Evolutionary conservation across 306 rosid species (phyloP).

Genomic region (Malus sieversii): DNA sequence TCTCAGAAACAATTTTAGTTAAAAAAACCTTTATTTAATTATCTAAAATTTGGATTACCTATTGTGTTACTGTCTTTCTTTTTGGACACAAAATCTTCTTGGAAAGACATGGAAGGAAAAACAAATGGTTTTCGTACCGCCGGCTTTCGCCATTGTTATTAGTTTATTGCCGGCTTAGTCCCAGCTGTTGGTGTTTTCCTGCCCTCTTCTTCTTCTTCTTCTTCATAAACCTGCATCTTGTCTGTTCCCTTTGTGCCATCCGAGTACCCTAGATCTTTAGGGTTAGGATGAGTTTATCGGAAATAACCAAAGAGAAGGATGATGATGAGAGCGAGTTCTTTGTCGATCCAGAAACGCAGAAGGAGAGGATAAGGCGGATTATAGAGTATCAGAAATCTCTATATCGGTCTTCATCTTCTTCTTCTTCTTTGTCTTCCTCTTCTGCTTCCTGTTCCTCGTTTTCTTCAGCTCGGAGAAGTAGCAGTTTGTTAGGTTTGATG

Average conservation of each 20-base stretch:
- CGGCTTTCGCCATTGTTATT: conserved; percentile 34
- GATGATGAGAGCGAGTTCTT: conserved; percentile 42
- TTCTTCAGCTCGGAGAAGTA: conserved; percentile 34
- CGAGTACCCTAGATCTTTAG: not conserved
- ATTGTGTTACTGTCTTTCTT: conserved; percentile 14
- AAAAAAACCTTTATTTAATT: not conserved
- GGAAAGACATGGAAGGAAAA: conserved; percentile 10
- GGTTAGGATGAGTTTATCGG: conserved; percentile 23
- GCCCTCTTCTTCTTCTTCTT: conserved; percentile 11
- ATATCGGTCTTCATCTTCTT: conserved; percentile 27
- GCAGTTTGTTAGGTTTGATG: conserved; percentile 61
- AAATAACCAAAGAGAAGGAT: conserved; percentile 47
- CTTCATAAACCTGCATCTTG: conserved; percentile 4
- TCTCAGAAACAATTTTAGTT: no score
- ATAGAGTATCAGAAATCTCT: conserved; percentile 53
- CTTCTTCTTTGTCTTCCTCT: conserved; percentile 16
- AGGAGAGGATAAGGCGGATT: conserved; percentile 43
- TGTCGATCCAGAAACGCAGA: conserved; percentile 41
- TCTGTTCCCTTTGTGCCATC: conserved; percentile 1
- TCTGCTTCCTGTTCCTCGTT: conserved; percentile 27
- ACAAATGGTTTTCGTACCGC: conserved; percentile 21
- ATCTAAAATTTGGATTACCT: not conserved
- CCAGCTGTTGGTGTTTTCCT: conserved; percentile 14
- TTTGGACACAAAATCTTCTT: not conserved
- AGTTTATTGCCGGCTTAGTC: conserved; percentile 14